phyloP scores from a whole-genome alignment of 1,139 yeast genomes.

The Kodamaea plutei region DNA sequence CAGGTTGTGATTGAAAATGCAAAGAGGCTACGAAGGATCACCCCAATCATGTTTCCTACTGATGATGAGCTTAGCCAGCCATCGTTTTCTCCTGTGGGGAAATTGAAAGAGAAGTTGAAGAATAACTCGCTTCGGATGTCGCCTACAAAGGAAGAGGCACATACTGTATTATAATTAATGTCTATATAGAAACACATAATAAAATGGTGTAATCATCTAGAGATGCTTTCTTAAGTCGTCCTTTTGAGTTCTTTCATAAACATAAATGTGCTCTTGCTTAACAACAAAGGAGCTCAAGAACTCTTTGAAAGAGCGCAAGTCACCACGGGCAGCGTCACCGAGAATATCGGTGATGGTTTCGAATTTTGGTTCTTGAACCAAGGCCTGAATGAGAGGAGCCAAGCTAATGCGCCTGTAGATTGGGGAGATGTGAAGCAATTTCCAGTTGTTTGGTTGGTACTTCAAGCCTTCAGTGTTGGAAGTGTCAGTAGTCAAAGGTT shows the following conservation, averaged over 20 bases:
- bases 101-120: conserved; percentile 22
- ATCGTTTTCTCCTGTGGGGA: conserved; percentile 30
- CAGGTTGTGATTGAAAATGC: conserved; percentile 33
- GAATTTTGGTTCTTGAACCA: too few species aligned
- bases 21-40: conserved; percentile 31
- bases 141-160: conserved; percentile 5
- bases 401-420: conserved; percentile 13
- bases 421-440: conserved; percentile 17
- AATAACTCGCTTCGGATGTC: conserved; percentile 9
- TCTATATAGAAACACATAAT: too few species aligned
- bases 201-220: too few species aligned
- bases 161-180: too few species aligned
- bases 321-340: conserved; percentile 18
- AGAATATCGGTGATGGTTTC: too few species aligned
- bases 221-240: conserved; percentile 9
- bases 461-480: conserved; percentile 6
- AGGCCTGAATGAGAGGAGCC: conserved; percentile 9
- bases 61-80: conserved; percentile 28
- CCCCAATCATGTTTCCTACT: conserved; percentile 38
- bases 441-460: conserved; percentile 25
- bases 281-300: conserved; percentile 22
- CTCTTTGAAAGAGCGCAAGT: conserved; percentile 12
- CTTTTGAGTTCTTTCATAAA: conserved; percentile 24
- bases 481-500: conserved; percentile 11
- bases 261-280: conserved; percentile 24